These are phyloP conservation scores for Lactarius sp. DNA, from an alignment of 768 basidiomycete genomes.

Conservation along the genomic window DNA sequence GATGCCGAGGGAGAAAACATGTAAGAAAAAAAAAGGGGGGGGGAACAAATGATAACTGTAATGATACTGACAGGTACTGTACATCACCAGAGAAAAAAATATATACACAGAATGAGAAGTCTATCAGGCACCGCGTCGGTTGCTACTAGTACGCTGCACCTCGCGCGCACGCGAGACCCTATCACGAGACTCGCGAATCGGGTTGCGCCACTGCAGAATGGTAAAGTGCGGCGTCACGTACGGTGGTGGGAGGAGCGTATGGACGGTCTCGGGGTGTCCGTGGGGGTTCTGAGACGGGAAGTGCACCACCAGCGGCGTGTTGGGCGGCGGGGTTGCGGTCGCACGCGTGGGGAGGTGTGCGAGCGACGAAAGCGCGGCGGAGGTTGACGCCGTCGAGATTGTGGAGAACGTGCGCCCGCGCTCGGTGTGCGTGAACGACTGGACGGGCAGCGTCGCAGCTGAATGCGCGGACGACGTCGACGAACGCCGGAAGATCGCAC, in stretches of 20 bases:
- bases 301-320: conserved; percentile 46
- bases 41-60: conserved; percentile 1
- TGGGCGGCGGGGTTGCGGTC: conserved; percentile 32
- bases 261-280: conserved; percentile 53
- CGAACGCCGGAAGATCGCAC: conserved; percentile 38
- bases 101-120: background rate
- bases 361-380: conserved; percentile 34
- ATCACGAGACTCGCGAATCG: conserved; percentile 66
- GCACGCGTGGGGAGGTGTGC: conserved; percentile 37
- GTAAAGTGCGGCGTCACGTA: conserved; percentile 70
- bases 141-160: background rate
- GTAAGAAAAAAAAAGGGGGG: background rate
- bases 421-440: conserved; percentile 26
- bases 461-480: conserved; percentile 60
- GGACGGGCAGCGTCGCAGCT: conserved; percentile 51
- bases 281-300: conserved; percentile 61
- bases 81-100: background rate
- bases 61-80: background rate
- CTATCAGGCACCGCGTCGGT: conserved; percentile 6
- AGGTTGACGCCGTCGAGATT: conserved; percentile 32
- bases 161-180: conserved; percentile 49
- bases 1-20: background rate
- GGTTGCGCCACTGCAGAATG: conserved; percentile 57
- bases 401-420: conserved; percentile 22
- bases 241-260: conserved; percentile 67